phyloP scores from a whole-genome alignment of 2,329 filamentous ascomycete genomes.

The Ascochyta koolunga region DNA sequence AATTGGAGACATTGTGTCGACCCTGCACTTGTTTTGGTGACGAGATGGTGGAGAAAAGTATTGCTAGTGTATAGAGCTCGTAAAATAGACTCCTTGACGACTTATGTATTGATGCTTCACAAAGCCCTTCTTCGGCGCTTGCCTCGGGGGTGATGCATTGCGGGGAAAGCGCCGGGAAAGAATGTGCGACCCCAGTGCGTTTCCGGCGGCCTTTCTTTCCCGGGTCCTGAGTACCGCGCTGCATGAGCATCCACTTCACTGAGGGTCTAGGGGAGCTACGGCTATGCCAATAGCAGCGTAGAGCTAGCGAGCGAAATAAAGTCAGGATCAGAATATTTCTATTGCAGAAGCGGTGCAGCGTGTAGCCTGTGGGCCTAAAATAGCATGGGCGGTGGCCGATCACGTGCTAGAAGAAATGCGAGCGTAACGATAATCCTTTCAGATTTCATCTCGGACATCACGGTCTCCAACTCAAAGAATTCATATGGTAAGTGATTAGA shows the following conservation, averaged over 20 bases:
- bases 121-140: neutral
- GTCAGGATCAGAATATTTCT: neutral
- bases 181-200: conserved; percentile 13
- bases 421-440: neutral
- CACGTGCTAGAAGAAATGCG: neutral
- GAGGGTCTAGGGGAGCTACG: neutral
- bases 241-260: neutral
- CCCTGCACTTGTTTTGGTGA: neutral
- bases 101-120: neutral
- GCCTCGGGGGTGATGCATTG: conserved; percentile 9
- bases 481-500: neutral
- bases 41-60: neutral
- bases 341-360: neutral
- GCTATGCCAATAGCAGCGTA: neutral
- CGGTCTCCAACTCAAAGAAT: neutral
- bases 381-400: neutral
- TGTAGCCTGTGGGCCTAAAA: neutral
- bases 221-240: conserved; percentile 9
- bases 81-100: neutral
- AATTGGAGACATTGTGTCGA: conserved; percentile 32
- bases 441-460: neutral
- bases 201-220: conserved; percentile 8
- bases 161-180: conserved; percentile 24
- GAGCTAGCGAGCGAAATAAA: neutral
- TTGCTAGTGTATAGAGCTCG: neutral